These are phyloP conservation scores for Sporisorium exsertum DNA, from an alignment of 1,284 basidiomycete species.

Conservation along the genomic window DNA sequence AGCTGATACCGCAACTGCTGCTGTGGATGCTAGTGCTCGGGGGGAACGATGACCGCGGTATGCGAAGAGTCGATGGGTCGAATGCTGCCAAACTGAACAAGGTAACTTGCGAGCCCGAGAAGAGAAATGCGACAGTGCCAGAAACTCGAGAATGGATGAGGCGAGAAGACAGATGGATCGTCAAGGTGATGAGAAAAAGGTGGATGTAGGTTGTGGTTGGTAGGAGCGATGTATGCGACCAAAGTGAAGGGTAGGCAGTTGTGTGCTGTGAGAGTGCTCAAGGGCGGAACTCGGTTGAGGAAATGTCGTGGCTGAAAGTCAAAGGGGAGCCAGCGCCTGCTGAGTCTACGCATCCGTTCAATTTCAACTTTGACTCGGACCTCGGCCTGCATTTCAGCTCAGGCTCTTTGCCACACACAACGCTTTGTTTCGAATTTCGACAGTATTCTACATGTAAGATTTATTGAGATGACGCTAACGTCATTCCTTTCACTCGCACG, in stretches of 20 bases:
- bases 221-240: neutral
- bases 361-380: constrained; percentile 12
- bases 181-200: neutral
- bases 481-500: constrained; percentile 7
- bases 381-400: constrained; percentile 6
- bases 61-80: constrained; percentile 13
- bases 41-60: constrained; percentile 10
- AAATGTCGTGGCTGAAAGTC: neutral
- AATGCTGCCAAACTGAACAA: constrained; percentile 13
- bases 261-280: neutral
- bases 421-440: constrained; percentile 8
- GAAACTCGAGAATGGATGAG: neutral
- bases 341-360: neutral
- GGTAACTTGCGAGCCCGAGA: constrained; percentile 10
- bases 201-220: neutral
- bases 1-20: neutral
- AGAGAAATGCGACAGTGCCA: neutral
- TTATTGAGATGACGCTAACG: neutral
- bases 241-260: neutral
- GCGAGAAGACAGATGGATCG: neutral
- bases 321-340: neutral
- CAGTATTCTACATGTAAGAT: constrained; percentile 29
- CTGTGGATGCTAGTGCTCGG: constrained; percentile 9
- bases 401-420: constrained; percentile 21
- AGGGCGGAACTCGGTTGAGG: constrained; percentile 1